These are phyloP conservation scores for Suillus decipiens DNA, from an alignment of 768 basidiomycete genomes.

Conservation along the genomic window DNA sequence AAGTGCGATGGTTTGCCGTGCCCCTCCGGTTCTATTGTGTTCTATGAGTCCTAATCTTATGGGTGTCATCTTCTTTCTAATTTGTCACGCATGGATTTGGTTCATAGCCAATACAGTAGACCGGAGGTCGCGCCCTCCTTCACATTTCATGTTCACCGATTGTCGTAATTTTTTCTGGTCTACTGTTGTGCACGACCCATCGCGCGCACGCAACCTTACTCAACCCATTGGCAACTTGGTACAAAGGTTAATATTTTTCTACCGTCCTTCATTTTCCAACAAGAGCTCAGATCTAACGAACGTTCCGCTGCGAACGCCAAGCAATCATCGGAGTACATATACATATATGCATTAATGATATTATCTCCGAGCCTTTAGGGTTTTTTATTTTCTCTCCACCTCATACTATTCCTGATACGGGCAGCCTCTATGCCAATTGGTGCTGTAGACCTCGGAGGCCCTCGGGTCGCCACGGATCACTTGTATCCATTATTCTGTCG, in stretches of 20 bases:
- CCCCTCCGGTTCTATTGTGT: conserved; percentile 34
- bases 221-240: background rate
- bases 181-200: background rate
- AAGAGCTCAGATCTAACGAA: background rate
- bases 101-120: conserved; percentile 64
- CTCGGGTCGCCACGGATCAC: conserved; percentile 5
- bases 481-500: background rate
- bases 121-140: conserved; percentile 38
- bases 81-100: conserved; percentile 40
- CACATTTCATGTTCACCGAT: conserved; percentile 12
- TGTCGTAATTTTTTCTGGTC: conserved; percentile 2
- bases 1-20: conserved; percentile 26
- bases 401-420: conserved; percentile 19
- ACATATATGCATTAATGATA: background rate
- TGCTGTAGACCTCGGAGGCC: conserved; percentile 1
- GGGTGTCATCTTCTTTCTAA: conserved; percentile 36
- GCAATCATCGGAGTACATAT: background rate
- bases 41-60: conserved; percentile 42
- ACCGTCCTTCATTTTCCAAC: background rate
- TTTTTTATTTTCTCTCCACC: conserved; percentile 29
- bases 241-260: background rate
- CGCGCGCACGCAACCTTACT: background rate
- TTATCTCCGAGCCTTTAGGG: conserved; percentile 21
- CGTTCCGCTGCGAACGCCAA: background rate
- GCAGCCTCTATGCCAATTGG: conserved; percentile 8